Evolutionary conservation across 2,329 filamentous ascomycete genomes (phyloP), one percentile per base, ranked within the genome.

Genomic region (Aspergillus fumigatus): DNA sequence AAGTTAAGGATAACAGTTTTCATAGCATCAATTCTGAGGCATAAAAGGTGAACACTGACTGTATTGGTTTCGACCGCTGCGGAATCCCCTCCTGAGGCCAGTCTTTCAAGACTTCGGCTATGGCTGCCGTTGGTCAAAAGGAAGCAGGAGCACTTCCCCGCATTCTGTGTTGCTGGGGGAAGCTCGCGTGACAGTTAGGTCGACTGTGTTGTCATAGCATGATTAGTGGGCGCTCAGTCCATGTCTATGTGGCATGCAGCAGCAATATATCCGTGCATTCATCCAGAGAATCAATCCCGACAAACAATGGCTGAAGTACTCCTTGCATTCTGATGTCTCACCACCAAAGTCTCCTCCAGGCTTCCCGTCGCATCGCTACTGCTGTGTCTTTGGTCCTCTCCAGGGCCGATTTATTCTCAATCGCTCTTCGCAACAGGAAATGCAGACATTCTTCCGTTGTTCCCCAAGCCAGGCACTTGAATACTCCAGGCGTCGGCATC

Each of bases 361-460:
- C 64, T 74, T 90, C 88, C 1, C 67, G 68, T 68, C 80, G 81
- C 79, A 89, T 84, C 8, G 86, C 86, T 66, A 85, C 78, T 17
- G 86, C 78, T 8, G 84, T 85, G 50, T 80, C 80, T 59, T 74
- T 78, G 26, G 87, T 90, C 56, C 87, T 74, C 69, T 83, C 77
- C 48, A 89, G 82, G 2, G 88, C 87, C 61, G 89, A 87, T 62
- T 82, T 82, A 75, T 90, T 90, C 77, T 90, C 88, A 54, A 89
- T 80, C 25, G 85, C 85, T 40, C 87, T 77, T 35, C 87, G 75
- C 43, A 88, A 73, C 41, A 73, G 57, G 51, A 81, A 84, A 63
- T 82, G 80, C 59, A 84, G 67, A 62, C 81, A 83, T 65, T 84
- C 78, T 26, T 72, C 74, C 60, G 80, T 77, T 3, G 74, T 77